Evolutionary conservation across 495 filamentous ascomycete genomes (phyloP).

Genomic region (Penicillium coprophilum): DNA sequence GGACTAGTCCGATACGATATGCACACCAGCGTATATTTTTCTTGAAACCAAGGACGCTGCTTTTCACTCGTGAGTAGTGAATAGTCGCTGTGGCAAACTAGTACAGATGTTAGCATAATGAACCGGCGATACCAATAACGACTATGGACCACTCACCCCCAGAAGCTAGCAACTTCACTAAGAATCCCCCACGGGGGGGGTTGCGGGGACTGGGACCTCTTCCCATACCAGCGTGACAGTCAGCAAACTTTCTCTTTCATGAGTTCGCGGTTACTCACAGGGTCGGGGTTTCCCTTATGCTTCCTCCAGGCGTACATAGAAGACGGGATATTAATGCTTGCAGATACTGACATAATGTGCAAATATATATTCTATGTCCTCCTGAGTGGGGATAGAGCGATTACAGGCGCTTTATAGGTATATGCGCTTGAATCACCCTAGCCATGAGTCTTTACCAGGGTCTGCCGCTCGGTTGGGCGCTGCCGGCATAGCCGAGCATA

Average conservation of each 20-base stretch:
- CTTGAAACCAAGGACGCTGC: constrained; percentile 22
- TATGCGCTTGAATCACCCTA: background rate
- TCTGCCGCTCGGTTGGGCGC: background rate
- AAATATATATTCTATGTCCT: background rate
- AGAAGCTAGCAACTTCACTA: constrained; percentile 23
- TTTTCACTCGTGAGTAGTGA: constrained; percentile 22
- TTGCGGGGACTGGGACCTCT: constrained; percentile 16
- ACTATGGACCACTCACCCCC: constrained; percentile 13
- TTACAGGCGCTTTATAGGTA: background rate
- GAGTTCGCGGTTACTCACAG: constrained; percentile 1
- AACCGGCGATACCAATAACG: no score
- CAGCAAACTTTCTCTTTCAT: no score
- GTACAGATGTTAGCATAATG: background rate
- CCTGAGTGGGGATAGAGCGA: background rate
- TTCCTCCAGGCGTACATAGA: constrained; percentile 26
- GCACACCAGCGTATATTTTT: constrained; percentile 21
- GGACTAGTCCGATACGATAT: background rate
- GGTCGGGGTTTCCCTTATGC: constrained; percentile 22
- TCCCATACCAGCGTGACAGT: constrained; percentile 18
- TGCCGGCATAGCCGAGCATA: background rate
- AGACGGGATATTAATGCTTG: background rate
- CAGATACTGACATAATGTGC: background rate
- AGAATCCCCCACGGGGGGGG: constrained; percentile 14
- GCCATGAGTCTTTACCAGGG: background rate
- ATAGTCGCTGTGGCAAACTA: constrained; percentile 29